Evolutionary conservation across 306 rosid species (phyloP), one percentile per base, ranked within the genome.

Genomic region (Biancaea sappan): DNA sequence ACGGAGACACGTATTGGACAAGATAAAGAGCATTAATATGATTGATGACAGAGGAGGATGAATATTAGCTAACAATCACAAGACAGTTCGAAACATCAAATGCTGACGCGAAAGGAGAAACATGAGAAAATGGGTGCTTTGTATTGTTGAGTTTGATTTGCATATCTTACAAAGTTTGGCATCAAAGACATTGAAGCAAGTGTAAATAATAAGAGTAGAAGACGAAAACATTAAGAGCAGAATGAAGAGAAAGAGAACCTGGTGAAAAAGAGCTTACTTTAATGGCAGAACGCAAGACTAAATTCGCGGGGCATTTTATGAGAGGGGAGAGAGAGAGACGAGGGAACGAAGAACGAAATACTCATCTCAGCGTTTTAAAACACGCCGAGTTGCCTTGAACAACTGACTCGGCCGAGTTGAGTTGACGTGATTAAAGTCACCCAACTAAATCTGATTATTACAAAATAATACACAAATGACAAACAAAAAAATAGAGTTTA

Each of bases 91-190:
- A 72, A 80, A 82, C 77, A 53, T 78, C 74, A 61, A 82, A 81
- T 74, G 65, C 71, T 73, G 79, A 89, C 81, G 81, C 83, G 69
- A 82, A 79, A 83, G 41, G 80, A 65, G 28, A 75, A 78, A 69
- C 87, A 81, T 82, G 80, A 75, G 82, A 83, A 79, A 90, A 80
- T 79, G 86, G 90, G 83, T 70, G 78, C 50, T 47, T 31, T 67
- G 81, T 77, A 83, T 74, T 77, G n/a, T 47, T 26, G 53, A 77
- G 77, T 77, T 77, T 78, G 86, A 81, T 82, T 84, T 77, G 76
- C 78, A 83, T 81, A 72, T 73, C 66, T 44, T 65, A 47, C 52
- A 76, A 48, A 46, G 64, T 77, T 60, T 44, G 77, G 50, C 40
- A 68, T 24, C 35, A 79, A 65, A 56, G 52, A 50, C 50, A 70